Evolutionary conservation across 2,329 filamentous ascomycete genomes (phyloP).

Genomic region (Botryotinia calthae): DNA sequence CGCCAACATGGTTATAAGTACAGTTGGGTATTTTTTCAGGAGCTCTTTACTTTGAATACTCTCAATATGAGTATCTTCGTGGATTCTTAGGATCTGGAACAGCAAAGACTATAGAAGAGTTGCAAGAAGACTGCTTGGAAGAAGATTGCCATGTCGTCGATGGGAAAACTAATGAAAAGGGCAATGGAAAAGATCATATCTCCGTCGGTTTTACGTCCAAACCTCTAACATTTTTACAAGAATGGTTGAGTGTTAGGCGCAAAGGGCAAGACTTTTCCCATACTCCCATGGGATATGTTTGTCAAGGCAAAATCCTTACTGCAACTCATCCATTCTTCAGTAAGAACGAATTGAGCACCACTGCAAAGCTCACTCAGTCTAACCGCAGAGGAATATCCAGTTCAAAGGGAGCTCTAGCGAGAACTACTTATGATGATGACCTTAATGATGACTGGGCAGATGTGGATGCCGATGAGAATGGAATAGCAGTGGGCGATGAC

Average conservation of each 20-base stretch:
- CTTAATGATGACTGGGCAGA: conserved; percentile 1
- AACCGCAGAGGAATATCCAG: not conserved
- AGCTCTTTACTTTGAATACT: conserved; percentile 56
- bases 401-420: not conserved
- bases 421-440: not conserved
- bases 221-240: conserved; percentile 50
- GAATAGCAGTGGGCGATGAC: not conserved
- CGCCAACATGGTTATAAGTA: conserved; percentile 53
- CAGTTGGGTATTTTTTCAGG: conserved; percentile 62
- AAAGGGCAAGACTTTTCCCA: conserved; percentile 56
- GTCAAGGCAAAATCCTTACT: conserved; percentile 44
- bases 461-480: not conserved
- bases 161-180: not conserved
- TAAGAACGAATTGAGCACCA: not conserved
- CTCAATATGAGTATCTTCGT: conserved; percentile 45
- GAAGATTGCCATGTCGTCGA: not conserved
- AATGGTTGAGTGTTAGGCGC: conserved; percentile 55
- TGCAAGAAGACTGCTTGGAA: conserved; percentile 12
- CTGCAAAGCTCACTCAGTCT: not conserved
- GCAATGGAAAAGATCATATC: not conserved
- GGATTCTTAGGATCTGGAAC: conserved; percentile 25
- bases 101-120: conserved; percentile 11
- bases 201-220: conserved; percentile 36
- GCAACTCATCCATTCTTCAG: conserved; percentile 53
- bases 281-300: conserved; percentile 52